phyloP scores from a whole-genome alignment of 169 alveolate species.

The Perkinsus olseni region DNA sequence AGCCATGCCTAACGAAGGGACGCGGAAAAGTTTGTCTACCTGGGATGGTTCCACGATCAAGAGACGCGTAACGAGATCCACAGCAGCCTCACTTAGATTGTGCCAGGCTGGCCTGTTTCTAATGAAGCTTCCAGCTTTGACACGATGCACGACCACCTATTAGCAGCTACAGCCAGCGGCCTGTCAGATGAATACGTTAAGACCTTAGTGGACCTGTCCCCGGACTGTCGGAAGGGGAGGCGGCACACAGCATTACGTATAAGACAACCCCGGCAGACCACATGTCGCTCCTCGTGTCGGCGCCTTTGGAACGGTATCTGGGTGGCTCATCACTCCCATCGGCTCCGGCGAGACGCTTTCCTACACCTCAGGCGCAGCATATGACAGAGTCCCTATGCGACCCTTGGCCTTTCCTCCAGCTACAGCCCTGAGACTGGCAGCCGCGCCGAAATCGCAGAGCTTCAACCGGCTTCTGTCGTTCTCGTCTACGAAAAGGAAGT shows the following conservation, averaged over 20 bases:
- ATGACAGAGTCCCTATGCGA: background rate
- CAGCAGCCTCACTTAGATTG: background rate
- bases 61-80: background rate
- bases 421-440: conserved; percentile 20
- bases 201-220: background rate
- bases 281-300: background rate
- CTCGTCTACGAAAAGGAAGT: conserved; percentile 34
- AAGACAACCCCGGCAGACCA: background rate
- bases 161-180: background rate
- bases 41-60: background rate
- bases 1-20: background rate
- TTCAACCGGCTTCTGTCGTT: conserved; percentile 18
- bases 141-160: background rate
- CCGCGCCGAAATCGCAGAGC: conserved; percentile 46
- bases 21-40: background rate
- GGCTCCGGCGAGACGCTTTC: background rate
- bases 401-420: background rate
- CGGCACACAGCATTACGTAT: background rate
- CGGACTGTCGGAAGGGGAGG: background rate
- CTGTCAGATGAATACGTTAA: background rate
- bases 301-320: background rate
- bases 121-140: background rate
- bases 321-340: background rate
- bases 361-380: background rate
- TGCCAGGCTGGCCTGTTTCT: background rate